Evolutionary conservation across 352 stramenopile genomes (phyloP), one percentile per base, ranked within the genome.

Genomic region (Saprolegnia parasitica): DNA sequence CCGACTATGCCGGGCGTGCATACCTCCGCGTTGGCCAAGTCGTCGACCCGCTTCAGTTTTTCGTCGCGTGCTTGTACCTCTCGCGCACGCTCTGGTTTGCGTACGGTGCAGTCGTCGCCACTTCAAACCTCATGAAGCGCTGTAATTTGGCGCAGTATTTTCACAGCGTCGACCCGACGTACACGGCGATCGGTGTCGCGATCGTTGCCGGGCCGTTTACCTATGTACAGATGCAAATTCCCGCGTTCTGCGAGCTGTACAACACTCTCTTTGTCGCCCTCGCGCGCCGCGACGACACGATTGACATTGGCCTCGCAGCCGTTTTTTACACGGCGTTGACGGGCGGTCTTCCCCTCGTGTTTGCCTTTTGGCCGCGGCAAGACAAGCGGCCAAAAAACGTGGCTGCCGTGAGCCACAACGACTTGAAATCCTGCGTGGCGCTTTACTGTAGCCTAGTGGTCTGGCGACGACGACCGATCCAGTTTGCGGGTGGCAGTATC

Each of bases 81-180:
- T 65, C 56, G 9, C 56, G 56, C n/a, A 35, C 29, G 29, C 29
- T 35, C 29, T 35, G 29, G 29, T 35, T 35, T 5, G 29, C 29
- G 29, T 35, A 52, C 32, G 26, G 56, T 52, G 24, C 23, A 18
- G 11, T 15, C 4, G n/a, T 15, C 54, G 8, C 26, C 24, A 52
- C 56, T 29, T 26, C 56, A 39, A 55, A 55, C 47, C 47, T 55
- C 24, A 29, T 55, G n/a, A 55, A 55, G 24, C 24, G 47, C n/a
- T 29, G n/a, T 55, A 5, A 5, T 29, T 55, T 55, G 47, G 47
- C n/a, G 2, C 2, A 23, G 5, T 55, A 23, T 55, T 55, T 55
- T 5, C n/a, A 55, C 24, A 5, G n/a, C n/a, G 47, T 55, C 24
- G 47, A 55, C 24, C 47, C 47, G 24, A 55, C 47, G 47, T 29